Percentiles rank a stretch among this genome's conserved stretches.
Conservation (phyloP, 495 filamentous ascomycete genomes). For the Neurospora sp. region DNA sequence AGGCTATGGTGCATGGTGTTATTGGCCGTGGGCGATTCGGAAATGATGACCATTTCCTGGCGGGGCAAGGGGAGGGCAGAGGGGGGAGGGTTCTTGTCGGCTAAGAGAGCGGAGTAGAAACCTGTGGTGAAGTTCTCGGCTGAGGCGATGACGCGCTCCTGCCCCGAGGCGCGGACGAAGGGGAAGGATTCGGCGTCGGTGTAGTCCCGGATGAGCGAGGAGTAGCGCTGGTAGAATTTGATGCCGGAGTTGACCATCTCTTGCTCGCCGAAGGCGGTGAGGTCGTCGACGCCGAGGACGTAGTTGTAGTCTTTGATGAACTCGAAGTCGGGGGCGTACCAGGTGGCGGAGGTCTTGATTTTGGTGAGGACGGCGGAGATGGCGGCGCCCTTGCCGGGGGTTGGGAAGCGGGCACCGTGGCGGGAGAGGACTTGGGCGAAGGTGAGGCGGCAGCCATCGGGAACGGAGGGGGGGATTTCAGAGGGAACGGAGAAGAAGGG, state of each 20-base stretch:
- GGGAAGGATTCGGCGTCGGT: slow-evolving; percentile 33
- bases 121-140: slow-evolving; percentile 64
- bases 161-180: slow-evolving; percentile 62
- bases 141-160: slow-evolving; percentile 62
- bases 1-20: slow-evolving; percentile 66
- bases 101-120: slow-evolving; percentile 47
- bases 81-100: slow-evolving; percentile 24
- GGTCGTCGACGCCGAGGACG: slow-evolving; percentile 60
- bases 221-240: slow-evolving; percentile 64
- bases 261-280: slow-evolving; percentile 61
- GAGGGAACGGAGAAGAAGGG: slow-evolving; percentile 68
- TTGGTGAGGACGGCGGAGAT: slow-evolving; percentile 48
- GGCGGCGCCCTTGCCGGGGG: slow-evolving; percentile 42
- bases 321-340: slow-evolving; percentile 45
- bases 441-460: slow-evolving; percentile 54
- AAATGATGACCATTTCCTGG: slow-evolving; percentile 49
- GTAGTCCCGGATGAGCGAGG: slow-evolving; percentile 32
- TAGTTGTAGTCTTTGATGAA: slow-evolving; percentile 65
- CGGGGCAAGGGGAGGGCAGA: slow-evolving; percentile 33
- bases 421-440: slow-evolving; percentile 72
- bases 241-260: slow-evolving; percentile 65
- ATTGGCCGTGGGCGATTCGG: slow-evolving; percentile 52
- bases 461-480: slow-evolving; percentile 43
- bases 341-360: slow-evolving; percentile 47
- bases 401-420: slow-evolving; percentile 78